Base-by-base conservation (phyloP, 805 yeast species). In the Dipodascus geniculatus region DNA sequence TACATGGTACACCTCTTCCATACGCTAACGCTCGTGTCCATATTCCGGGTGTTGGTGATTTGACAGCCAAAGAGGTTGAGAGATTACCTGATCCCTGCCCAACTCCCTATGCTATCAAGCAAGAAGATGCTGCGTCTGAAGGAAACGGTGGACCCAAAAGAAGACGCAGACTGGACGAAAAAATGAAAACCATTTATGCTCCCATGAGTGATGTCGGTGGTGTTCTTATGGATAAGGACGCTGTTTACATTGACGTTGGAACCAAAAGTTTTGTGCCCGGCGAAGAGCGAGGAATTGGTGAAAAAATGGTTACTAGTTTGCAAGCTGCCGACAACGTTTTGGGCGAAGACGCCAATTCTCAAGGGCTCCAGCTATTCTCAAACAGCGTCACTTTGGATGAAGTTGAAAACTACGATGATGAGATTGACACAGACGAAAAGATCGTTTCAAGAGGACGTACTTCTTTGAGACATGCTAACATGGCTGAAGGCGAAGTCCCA, bases 181-280 rank as follows among this genome's bases (percentile, higher is more conserved):
- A 84, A 61, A 95, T 88, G 66, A 93, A 90, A 67, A 80, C 88
- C 60, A 88, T 93, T 1, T 93, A 95, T 68, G 99, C 99, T 0
- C 99, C 99, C 51, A 93, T 93, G 99, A 87, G 97, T 49, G 98
- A 93, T 69, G 96, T 93, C n/a, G 97, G 97, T 54, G 99, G 99
- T 67, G 95, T 93, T 38, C 74, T 93, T 59, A 88, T 93, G 57
- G 99, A 93, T 71, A 90, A 85, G 65, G 99, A 93, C 72, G 96
- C 99, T 6, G 99, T 93, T 1, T 93, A 90, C 63, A 87, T 93
- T 56, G 97, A 86, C 62, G 81, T 86, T 6, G 89, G 88, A 1
- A 58, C 68, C 28, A 66, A 67, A 49, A 69, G 66, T 48, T 85
- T 85, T 66, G 79, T 76, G 17, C 74, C 79, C 0, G 85, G 85